A percentile compares a stretch with the other conserved stretches of the same genome.
phyloP scores from a whole-genome alignment of 352 stramenopile species.

The Globisporangium heterothallicum region DNA sequence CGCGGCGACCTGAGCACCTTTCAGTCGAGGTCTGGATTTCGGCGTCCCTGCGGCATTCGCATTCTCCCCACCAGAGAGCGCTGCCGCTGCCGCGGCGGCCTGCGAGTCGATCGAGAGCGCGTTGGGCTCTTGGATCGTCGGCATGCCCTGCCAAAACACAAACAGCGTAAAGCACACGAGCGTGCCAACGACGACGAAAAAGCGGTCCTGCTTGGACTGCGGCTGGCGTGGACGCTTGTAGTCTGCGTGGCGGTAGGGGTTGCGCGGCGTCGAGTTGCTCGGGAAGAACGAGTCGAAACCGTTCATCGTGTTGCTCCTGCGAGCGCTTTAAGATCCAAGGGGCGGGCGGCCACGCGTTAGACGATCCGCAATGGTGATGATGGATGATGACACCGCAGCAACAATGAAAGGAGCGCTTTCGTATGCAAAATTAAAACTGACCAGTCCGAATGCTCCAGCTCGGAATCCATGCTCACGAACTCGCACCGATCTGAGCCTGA shows the following conservation, averaged over 20 bases:
- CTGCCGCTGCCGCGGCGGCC: constrained; percentile 22
- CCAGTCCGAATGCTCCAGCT: too few relatives aligned
- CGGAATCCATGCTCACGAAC: too few relatives aligned
- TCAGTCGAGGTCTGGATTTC: constrained; percentile 26
- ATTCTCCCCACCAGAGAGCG: constrained; percentile 18
- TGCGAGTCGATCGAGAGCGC: constrained; percentile 29
- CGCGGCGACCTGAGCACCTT: constrained; percentile 20
- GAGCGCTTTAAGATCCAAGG: too few relatives aligned
- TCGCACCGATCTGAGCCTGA: too few relatives aligned
- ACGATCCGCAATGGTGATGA: too few relatives aligned
- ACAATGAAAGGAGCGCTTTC: too few relatives aligned
- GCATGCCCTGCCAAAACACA: constrained; percentile 35
- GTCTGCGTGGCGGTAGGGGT: constrained; percentile 75
- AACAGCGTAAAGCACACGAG: constrained; percentile 70
- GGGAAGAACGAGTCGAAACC: constrained; percentile 68
- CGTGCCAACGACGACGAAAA: constrained; percentile 59
- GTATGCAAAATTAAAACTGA: too few relatives aligned
- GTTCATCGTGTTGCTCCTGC: too few relatives aligned
- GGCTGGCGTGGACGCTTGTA: constrained; percentile 21
- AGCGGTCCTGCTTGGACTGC: constrained; percentile 33
- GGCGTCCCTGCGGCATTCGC: neutral
- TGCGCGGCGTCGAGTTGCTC: constrained; percentile 46
- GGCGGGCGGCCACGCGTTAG: too few relatives aligned
- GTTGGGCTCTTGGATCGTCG: neutral
- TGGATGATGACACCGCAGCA: too few relatives aligned